These are phyloP conservation scores for Fraxinus ornus DNA, from an alignment of 305 asterid genomes.

Conservation along the genomic window DNA sequence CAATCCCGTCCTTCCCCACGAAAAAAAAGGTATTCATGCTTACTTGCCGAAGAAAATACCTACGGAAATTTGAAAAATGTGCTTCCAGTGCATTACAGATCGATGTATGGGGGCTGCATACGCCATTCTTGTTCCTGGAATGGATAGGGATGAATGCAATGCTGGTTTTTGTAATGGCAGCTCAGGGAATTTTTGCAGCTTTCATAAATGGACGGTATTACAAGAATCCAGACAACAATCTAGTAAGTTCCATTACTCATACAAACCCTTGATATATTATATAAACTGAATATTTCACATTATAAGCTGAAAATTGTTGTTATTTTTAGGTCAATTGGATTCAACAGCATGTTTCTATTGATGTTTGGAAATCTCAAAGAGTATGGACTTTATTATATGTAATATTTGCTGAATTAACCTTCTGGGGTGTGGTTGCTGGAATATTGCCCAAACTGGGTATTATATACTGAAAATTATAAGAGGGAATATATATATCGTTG, in stretches of 20 bases:
- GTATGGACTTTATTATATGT: conserved; percentile 66
- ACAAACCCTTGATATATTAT: not conserved
- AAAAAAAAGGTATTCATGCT: not conserved
- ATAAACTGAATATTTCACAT: not conserved
- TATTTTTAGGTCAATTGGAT: conserved; percentile 72
- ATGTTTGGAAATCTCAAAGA: conserved; percentile 75
- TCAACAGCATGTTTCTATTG: conserved; percentile 60
- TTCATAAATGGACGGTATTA: conserved; percentile 79
- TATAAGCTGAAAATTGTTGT: not conserved
- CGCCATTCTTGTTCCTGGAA: conserved; percentile 71
- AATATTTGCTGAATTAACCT: conserved; percentile 74
- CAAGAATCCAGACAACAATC: conserved; percentile 50
- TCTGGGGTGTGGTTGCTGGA: conserved; percentile 79
- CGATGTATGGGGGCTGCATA: conserved; percentile 57
- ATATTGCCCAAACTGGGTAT: conserved; percentile 64
- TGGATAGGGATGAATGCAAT: conserved; percentile 96
- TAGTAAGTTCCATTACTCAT: conserved; percentile 38
- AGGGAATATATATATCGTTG: not conserved
- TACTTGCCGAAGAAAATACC: not conserved
- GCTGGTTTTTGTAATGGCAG: conserved; percentile 83
- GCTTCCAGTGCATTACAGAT: conserved; percentile 38
- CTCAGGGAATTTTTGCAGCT: conserved; percentile 70
- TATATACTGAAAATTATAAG: conserved; percentile 72
- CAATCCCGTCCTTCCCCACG: not conserved
- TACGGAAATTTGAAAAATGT: not conserved